A percentile compares a stretch with the other conserved stretches of the same genome.
Conservation (phyloP, 2,329 filamentous ascomycete species). For the Pseudocercospora ulei region DNA sequence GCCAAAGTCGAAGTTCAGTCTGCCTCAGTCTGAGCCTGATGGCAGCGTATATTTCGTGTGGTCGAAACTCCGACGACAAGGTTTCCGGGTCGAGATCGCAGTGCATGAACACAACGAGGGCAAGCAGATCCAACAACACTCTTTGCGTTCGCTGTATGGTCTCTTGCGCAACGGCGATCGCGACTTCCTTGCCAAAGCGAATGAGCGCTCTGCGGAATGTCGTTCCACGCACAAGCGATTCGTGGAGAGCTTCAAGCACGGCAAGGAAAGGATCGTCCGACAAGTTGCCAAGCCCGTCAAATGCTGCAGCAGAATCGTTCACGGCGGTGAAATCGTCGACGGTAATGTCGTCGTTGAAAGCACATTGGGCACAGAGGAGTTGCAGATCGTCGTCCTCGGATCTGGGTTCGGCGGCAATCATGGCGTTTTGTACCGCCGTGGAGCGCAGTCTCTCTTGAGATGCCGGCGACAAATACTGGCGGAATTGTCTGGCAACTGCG, state of each 20-base stretch:
- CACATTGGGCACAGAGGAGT: conserved; percentile 65
- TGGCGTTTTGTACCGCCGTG: conserved; percentile 14
- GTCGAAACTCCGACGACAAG: conserved; percentile 56
- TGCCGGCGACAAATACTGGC: conserved; percentile 16
- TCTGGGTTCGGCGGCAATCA: conserved; percentile 14
- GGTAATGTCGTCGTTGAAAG: conserved; percentile 67
- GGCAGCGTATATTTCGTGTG: conserved; percentile 53
- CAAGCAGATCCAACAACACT: conserved; percentile 69
- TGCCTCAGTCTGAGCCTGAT: conserved; percentile 63
- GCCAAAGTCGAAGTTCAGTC: conserved; percentile 63
- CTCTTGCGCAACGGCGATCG: conserved; percentile 71
- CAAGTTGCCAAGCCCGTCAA: conserved; percentile 46
- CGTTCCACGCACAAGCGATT: conserved; percentile 32
- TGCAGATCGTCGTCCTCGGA: conserved; percentile 60
- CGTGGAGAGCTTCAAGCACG: conserved; percentile 43
- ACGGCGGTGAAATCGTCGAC: conserved; percentile 70
- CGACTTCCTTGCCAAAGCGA: conserved; percentile 63
- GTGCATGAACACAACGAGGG: conserved; percentile 78
- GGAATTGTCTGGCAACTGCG: conserved; percentile 20
- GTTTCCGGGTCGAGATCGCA: conserved; percentile 67
- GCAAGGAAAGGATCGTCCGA: conserved; percentile 46
- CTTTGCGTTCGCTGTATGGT: conserved; percentile 61
- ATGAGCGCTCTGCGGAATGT: conserved; percentile 49
- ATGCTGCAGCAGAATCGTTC: conserved; percentile 57
- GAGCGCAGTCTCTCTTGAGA: conserved; percentile 17